Base-by-base conservation (phyloP, 2,329 filamentous ascomycete species). In the Sporothrix phasma region DNA sequence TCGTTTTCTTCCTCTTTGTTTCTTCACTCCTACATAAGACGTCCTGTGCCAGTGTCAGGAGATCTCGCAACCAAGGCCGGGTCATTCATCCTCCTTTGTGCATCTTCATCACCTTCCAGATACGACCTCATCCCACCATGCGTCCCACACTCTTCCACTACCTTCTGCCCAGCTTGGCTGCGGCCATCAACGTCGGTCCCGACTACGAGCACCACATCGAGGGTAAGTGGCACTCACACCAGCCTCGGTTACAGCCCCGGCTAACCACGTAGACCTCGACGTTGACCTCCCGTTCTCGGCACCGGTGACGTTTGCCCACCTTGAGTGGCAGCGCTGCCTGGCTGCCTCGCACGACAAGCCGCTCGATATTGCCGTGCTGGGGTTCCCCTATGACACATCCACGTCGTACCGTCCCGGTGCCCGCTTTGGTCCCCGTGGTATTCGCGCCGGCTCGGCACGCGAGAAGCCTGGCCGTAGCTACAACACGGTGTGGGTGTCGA, bases 351-450 rank as follows among this genome's bases (percentile, higher is more conserved):
- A 66, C 39, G 29, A 53, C 29, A 46, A 63, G 65, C 65, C 65
- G 11, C 46, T 66, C 7, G 67, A 69, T 39, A 63, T 69, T 45
- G 63, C 63, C 41, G 39, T 69, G 11, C 47, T 69, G 8, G 67
- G 67, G 2, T 68, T 68, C 15, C 67, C 67, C 1, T 69, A 66
- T 24, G 67, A 69, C 49, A 69, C 67, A 2, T 64, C 66, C 4
- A 68, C 66, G 5, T 69, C 67, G 2, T 69, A 69, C 53, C 64
- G 66, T 15, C 49, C 61, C 17, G 67, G 67, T 11, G 64, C 67
- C 5, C 66, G 67, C 2, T 69, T 69, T 46, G 67, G 67, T 2
- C 67, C 67, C 13, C 61, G 62, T 0, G 66, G 64, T 2, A 69
- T 69, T 39, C 66, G 67, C 0, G 58, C 63, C 3, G 67, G 66